Evolutionary conservation across 2,329 filamentous ascomycete species (phyloP).

Genomic region (Xylaria multiplex): DNA sequence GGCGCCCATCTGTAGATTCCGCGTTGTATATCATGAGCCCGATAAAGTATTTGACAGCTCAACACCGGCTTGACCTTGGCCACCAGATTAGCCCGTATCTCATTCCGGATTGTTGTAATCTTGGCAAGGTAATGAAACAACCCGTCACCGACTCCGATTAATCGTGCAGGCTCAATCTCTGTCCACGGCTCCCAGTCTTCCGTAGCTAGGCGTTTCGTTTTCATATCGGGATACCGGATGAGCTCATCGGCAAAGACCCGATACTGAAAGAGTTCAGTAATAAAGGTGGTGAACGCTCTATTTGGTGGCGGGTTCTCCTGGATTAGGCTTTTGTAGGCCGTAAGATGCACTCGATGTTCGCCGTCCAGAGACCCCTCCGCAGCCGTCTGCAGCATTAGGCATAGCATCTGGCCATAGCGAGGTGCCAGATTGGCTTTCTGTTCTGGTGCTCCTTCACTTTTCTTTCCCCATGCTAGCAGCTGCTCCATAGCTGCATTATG

Average conservation of each 20-base stretch:
- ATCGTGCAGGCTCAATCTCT: constrained; percentile 60
- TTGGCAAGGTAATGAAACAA: constrained; percentile 81
- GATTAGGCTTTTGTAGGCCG: constrained; percentile 79
- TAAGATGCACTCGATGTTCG: constrained; percentile 82
- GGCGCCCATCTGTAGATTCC: constrained; percentile 80
- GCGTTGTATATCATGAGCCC: constrained; percentile 79
- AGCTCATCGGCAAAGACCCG: constrained; percentile 75
- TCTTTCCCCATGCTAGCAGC: constrained; percentile 57
- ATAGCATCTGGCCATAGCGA: constrained; percentile 71
- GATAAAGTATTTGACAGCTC: constrained; percentile 77
- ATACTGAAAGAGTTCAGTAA: constrained; percentile 86
- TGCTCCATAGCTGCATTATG: constrained; percentile 64
- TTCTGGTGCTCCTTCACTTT: constrained; percentile 54
- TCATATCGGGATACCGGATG: constrained; percentile 59
- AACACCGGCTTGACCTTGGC: constrained; percentile 72
- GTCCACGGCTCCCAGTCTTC: constrained; percentile 57
- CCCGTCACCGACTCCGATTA: constrained; percentile 84
- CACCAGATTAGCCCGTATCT: constrained; percentile 74
- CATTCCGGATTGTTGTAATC: constrained; percentile 80
- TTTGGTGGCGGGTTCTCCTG: constrained; percentile 68
- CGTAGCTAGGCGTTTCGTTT: constrained; percentile 52
- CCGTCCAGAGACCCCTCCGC: constrained; percentile 68
- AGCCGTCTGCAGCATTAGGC: constrained; percentile 66
- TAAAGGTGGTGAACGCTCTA: constrained; percentile 70
- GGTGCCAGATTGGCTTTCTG: constrained; percentile 62